Conservation (phyloP, 805 yeast genomes). For the Starmerella geochares region DNA sequence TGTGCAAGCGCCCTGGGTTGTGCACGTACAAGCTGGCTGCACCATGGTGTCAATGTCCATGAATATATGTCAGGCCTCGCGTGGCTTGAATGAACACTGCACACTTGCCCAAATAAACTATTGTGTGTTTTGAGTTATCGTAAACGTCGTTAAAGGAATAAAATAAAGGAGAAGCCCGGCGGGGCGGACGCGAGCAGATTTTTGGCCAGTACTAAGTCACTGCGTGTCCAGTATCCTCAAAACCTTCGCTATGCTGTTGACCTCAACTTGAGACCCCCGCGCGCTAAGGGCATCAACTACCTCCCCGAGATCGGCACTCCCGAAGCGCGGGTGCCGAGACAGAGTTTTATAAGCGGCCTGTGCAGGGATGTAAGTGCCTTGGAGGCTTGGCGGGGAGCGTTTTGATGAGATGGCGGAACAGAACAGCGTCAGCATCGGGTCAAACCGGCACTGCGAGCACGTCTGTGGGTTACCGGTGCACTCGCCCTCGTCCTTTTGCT, state of each 20-base stretch:
- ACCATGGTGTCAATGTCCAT: too few relatives aligned
- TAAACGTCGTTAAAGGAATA: neutral
- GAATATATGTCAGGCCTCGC: too few relatives aligned
- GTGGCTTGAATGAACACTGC: too few relatives aligned
- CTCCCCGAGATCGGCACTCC: conserved; percentile 59
- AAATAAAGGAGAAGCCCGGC: too few relatives aligned
- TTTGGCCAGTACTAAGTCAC: too few relatives aligned
- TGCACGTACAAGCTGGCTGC: too few relatives aligned
- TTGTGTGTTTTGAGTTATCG: neutral
- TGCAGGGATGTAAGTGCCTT: conserved; percentile 60
- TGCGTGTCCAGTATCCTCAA: conserved; percentile 60
- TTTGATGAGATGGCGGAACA: conserved; percentile 70
- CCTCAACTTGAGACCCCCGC: conserved; percentile 83
- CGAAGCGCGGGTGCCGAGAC: conserved; percentile 69
- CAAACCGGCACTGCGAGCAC: conserved; percentile 69
- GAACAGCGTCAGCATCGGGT: conserved; percentile 80
- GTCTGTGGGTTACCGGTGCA: conserved; percentile 87
- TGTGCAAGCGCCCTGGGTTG: too few relatives aligned
- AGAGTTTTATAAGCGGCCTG: conserved; percentile 84
- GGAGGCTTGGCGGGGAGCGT: conserved; percentile 17
- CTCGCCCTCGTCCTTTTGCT: conserved; percentile 19
- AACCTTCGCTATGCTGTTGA: conserved; percentile 78
- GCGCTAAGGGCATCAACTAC: conserved; percentile 68
- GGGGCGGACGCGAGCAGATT: too few relatives aligned
- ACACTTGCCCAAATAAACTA: neutral